Evolutionary conservation across 805 yeast genomes (phyloP).

Genomic region (Zygosaccharomyces rouxii): DNA sequence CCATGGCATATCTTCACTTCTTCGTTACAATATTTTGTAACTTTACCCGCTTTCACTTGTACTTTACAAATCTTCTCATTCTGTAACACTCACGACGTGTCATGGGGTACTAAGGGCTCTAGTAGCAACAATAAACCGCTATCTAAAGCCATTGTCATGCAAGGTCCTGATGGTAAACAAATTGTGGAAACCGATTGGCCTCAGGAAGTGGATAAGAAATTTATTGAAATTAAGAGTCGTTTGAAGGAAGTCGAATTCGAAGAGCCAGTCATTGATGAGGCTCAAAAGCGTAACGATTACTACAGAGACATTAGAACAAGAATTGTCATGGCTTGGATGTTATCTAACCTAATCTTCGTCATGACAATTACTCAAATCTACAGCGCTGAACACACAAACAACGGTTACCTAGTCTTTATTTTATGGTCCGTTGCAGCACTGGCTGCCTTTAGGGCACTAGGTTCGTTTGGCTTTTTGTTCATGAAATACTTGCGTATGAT

Average conservation of each 20-base stretch:
- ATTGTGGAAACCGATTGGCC: conserved; percentile 58
- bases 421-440: conserved; percentile 89
- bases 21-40: conserved; percentile 77
- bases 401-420: conserved; percentile 76
- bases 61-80: conserved; percentile 93
- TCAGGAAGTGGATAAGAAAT: conserved; percentile 38
- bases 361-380: conserved; percentile 87
- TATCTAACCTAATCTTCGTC: conserved; percentile 71
- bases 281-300: conserved; percentile 62
- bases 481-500: conserved; percentile 38
- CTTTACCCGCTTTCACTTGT: conserved; percentile 89
- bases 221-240: conserved; percentile 36
- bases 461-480: conserved; percentile 66
- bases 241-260: conserved; percentile 34
- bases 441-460: conserved; percentile 76
- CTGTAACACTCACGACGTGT: conserved; percentile 96
- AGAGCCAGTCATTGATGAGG: conserved; percentile 29
- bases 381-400: conserved; percentile 57
- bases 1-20: conserved; percentile 96
- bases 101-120: conserved; percentile 99
- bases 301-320: conserved; percentile 92
- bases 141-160: conserved; percentile 77
- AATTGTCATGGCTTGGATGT: conserved; percentile 93
- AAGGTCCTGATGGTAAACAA: conserved; percentile 77
- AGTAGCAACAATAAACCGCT: conserved; percentile 62